Base-by-base conservation (phyloP, 1,139 yeast species). In the Pichia terricola region DNA sequence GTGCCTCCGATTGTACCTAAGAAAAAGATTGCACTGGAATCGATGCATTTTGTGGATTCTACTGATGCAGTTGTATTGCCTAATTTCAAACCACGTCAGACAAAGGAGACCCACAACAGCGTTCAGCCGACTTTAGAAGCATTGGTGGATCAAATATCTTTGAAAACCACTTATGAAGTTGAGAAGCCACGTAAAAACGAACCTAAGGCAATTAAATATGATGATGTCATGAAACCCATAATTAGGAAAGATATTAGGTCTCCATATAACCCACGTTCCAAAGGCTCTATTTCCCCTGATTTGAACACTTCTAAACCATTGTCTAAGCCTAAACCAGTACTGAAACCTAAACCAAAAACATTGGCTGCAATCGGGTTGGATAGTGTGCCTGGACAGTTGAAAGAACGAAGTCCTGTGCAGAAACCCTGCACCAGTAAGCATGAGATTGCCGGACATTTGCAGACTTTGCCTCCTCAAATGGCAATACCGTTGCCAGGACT, bases 151-250 rank as follows among this genome's bases (percentile, higher is more conserved):
- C 27, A 42, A 4, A 43, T 50, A 11, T 35, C 42, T 16, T 25
- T 47, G 5, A 42, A 47, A 16, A 8, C 49, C 1, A 25, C 44
- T 8, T 46, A 38, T 28, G 39, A 44, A 25, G 44, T 45, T 8
- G 28, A 38, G 1, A 42, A 39, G 35, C 40, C 39, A 26, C 36
- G 28, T 5, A 22, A 38, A 5, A 44, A 52, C 7, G 58, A 46
- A 34, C 61, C 61, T 2, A 40, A 49, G 35, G 50, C 55, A 4
- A 49, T 59, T 25, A 50, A 39, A 32, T 52, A 43, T 16, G 58
- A 54, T 10, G 57, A 54, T 34, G 41, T 54, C 5, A 45, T 53
- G 47, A 50, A 49, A 33, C 43, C 48, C 3, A 28, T 32, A 6
- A 16, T 8, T 3, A 43, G 52, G 27, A 37, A 34, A 4, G 52